phyloP scores from a whole-genome alignment of 257 asterid genomes.

The Lycium ferocissimum region DNA sequence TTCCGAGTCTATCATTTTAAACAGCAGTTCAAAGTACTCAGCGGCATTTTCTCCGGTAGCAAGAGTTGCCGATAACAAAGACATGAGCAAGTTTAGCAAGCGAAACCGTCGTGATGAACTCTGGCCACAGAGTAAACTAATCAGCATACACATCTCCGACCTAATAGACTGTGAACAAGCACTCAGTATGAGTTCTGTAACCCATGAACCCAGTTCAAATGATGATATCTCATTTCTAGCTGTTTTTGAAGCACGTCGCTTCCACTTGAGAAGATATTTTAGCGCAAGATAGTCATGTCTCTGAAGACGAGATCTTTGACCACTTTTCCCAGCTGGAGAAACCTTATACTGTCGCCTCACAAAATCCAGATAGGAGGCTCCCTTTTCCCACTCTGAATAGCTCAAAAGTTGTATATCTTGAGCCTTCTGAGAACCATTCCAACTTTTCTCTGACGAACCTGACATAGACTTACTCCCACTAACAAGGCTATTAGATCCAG shows the following conservation, averaged over 20 bases:
- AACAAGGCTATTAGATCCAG: conserved; percentile 63
- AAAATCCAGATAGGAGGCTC: conserved; percentile 98
- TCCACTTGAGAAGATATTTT: conserved; percentile 96
- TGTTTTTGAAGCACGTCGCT: conserved; percentile 72
- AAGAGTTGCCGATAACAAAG: conserved; percentile 92
- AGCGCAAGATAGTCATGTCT: conserved; percentile 79
- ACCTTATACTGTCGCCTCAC: conserved; percentile 97
- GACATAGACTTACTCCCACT: conserved; percentile 57
- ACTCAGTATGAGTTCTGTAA: conserved; percentile 94
- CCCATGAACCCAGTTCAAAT: conserved; percentile 99
- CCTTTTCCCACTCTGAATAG: conserved; percentile 97
- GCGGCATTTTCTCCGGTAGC: conserved; percentile 98
- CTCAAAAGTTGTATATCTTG: conserved; percentile 87
- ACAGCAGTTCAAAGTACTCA: conserved; percentile 91
- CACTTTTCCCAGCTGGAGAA: conserved; percentile 72
- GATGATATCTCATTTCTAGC: conserved; percentile 72
- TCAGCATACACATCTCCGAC: conserved; percentile 97
- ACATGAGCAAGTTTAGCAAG: conserved; percentile 83
- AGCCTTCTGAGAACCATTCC: conserved; percentile 79
- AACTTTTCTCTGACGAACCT: conserved; percentile 70
- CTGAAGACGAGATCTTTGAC: conserved; percentile 84
- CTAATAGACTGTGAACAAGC: conserved; percentile 98
- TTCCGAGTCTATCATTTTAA: conserved; percentile 90
- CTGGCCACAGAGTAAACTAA: conserved; percentile 92
- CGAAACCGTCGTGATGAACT: conserved; percentile 85